A percentile compares a stretch with the other conserved stretches of the same genome.
These are phyloP conservation scores for Paecilomyces sp. DNA, from an alignment of 2,329 filamentous ascomycete genomes.

Conservation along the genomic window DNA sequence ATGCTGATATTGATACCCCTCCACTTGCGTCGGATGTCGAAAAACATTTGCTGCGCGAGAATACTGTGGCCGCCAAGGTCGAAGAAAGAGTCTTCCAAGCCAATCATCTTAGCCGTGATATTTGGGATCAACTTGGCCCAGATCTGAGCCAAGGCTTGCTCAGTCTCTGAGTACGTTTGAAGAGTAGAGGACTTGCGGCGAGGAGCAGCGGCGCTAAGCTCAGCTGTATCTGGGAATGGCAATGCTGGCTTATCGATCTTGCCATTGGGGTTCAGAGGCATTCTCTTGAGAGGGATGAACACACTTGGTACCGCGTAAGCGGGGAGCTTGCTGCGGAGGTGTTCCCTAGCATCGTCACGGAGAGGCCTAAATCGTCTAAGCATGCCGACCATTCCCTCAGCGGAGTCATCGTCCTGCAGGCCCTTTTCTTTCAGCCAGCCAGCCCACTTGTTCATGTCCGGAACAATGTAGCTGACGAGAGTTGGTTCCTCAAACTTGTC, in stretches of 20 bases:
- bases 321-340: slow-evolving; percentile 65
- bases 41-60: slow-evolving; percentile 72
- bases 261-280: slow-evolving; percentile 78
- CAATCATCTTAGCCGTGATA: slow-evolving; percentile 61
- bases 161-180: slow-evolving; percentile 47
- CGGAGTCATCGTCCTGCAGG: slow-evolving; percentile 45
- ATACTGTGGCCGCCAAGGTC: slow-evolving; percentile 76
- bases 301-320: slow-evolving; percentile 69
- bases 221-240: slow-evolving; percentile 70
- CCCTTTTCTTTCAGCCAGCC: slow-evolving; percentile 55
- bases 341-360: slow-evolving; percentile 55
- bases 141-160: slow-evolving; percentile 60
- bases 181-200: slow-evolving; percentile 43
- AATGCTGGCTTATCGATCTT: slow-evolving; percentile 75
- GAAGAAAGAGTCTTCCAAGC: slow-evolving; percentile 61
- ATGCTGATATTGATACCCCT: slow-evolving; percentile 61
- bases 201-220: slow-evolving; percentile 52
- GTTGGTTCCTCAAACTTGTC: slow-evolving; percentile 79
- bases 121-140: slow-evolving; percentile 67
- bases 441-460: slow-evolving; percentile 68
- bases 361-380: slow-evolving; percentile 57
- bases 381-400: slow-evolving; percentile 47
- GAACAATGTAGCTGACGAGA: slow-evolving; percentile 84
- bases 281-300: slow-evolving; percentile 63
- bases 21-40: slow-evolving; percentile 59